Evolutionary conservation across 257 asterid genomes (phyloP).

Genomic region (Solanum pinnatisectum): DNA sequence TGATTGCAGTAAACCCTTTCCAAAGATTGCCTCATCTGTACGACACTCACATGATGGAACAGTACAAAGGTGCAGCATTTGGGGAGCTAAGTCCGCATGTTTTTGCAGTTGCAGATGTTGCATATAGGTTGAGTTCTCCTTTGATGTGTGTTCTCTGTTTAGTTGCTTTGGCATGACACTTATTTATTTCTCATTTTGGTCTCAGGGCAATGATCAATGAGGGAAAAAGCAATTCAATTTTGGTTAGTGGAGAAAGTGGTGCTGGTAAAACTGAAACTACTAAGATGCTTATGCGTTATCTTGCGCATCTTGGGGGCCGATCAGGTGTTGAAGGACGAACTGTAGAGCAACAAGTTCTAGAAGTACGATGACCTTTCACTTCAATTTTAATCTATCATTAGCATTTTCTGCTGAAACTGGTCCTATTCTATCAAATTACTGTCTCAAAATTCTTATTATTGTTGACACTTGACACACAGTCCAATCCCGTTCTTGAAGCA

Average conservation of each 20-base stretch:
- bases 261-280: constrained; percentile 99
- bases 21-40: constrained; percentile 98
- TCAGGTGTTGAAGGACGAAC: constrained; percentile 99
- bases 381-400: not conserved
- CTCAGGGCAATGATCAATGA: constrained; percentile 92
- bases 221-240: constrained; percentile 92
- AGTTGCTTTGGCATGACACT: constrained; percentile 2
- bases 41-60: constrained; percentile 99
- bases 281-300: constrained; percentile 97
- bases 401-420: not conserved
- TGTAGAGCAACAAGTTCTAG: constrained; percentile 97
- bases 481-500: constrained; percentile 98
- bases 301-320: constrained; percentile 94
- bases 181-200: constrained; percentile 9
- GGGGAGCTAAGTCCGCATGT: constrained; percentile 99
- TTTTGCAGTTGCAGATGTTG: constrained; percentile 95
- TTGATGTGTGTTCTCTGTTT: not conserved
- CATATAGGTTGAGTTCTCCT: constrained; percentile 51
- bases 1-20: constrained; percentile 96
- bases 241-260: constrained; percentile 99
- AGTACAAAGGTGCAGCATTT: constrained; percentile 93
- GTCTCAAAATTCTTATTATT: constrained; percentile 1
- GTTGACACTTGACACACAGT: constrained; percentile 40
- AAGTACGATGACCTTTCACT: constrained; percentile 47
- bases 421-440: not conserved